These are phyloP conservation scores for Thermochaetoides thermophila DNA, from an alignment of 495 filamentous ascomycete species.

Conservation along the genomic window DNA sequence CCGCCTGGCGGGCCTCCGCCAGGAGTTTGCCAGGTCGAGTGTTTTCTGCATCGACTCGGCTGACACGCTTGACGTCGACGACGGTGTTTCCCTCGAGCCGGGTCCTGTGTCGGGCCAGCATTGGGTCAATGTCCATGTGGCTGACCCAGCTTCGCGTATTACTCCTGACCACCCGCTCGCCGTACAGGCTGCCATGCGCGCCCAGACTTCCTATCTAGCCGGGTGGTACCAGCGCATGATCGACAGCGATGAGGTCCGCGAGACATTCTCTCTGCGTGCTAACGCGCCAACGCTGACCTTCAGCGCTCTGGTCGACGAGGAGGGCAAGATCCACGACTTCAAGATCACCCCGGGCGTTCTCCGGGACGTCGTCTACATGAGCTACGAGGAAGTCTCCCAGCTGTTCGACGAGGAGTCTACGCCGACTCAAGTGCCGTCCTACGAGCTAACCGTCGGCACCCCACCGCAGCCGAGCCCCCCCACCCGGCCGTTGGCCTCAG, in stretches of 20 bases:
- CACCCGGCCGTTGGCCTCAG: constrained; percentile 15
- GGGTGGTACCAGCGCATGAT: constrained; percentile 66
- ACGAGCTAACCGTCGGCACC: constrained; percentile 20
- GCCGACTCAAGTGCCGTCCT: constrained; percentile 1
- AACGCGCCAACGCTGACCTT: constrained; percentile 66
- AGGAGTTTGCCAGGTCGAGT: constrained; percentile 51
- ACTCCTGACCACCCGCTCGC: constrained; percentile 39
- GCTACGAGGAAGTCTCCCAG: constrained; percentile 39
- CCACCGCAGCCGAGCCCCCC: constrained; percentile 8
- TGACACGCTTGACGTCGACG: constrained; percentile 67
- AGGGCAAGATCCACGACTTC: constrained; percentile 51
- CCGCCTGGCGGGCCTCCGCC: constrained; percentile 44
- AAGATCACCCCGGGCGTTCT: constrained; percentile 59
- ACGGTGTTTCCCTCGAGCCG: constrained; percentile 68
- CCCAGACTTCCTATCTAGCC: constrained; percentile 57
- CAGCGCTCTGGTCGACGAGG: constrained; percentile 49
- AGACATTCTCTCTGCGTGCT: constrained; percentile 53
- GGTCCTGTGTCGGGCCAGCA: constrained; percentile 43
- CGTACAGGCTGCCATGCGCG: constrained; percentile 46
- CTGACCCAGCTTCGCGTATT: constrained; percentile 86
- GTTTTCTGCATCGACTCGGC: constrained; percentile 76
- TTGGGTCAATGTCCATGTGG: constrained; percentile 84
- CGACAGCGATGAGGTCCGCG: constrained; percentile 36
- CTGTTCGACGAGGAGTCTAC: constrained; percentile 30
- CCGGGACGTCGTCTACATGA: constrained; percentile 59